A percentile compares a stretch with the other conserved stretches of the same genome.
Conservation (phyloP, 345 rosid genomes). For the Cardiospermum halicacabum region DNA sequence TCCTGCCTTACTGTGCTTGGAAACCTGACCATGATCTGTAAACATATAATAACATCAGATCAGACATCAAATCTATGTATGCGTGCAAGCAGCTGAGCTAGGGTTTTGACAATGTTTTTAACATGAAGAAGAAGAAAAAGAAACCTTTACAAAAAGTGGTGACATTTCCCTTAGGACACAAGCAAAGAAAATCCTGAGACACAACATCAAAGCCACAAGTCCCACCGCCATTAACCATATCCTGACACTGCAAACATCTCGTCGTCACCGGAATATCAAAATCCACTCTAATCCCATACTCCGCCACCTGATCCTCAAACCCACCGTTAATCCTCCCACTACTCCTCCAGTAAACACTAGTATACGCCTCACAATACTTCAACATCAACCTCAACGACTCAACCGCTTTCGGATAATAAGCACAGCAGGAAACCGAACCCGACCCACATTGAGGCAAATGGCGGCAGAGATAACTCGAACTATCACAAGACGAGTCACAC, state of each 20-base stretch:
- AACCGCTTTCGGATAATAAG: slow-evolving; percentile 74
- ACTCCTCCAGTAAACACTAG: slow-evolving; percentile 85
- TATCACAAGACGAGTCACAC: slow-evolving; percentile 87
- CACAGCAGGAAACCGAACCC: slow-evolving; percentile 63
- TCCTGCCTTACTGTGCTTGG: slow-evolving; percentile 34
- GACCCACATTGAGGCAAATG: slow-evolving; percentile 73
- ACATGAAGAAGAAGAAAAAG: neutral
- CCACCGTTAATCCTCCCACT: slow-evolving; percentile 37
- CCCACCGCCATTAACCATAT: slow-evolving; percentile 66
- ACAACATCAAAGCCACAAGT: slow-evolving; percentile 63
- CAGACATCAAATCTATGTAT: no score
- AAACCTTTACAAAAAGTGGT: slow-evolving; percentile 72
- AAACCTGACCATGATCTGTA: slow-evolving; percentile 40
- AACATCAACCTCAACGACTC: slow-evolving; percentile 87
- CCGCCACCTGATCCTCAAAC: slow-evolving; percentile 66
- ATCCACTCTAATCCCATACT: slow-evolving; percentile 81
- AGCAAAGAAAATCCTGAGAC: slow-evolving; percentile 60
- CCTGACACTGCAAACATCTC: slow-evolving; percentile 77
- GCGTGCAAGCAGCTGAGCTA: no score
- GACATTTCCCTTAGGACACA: slow-evolving; percentile 55
- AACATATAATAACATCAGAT: neutral
- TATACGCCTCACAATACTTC: slow-evolving; percentile 68
- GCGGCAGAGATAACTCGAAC: slow-evolving; percentile 82
- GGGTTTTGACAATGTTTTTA: no score
- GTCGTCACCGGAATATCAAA: slow-evolving; percentile 77